A percentile compares a stretch with the other conserved stretches of the same genome.
Conservation (phyloP, 176 grass and related monocot species). For the Musa beccarii region DNA sequence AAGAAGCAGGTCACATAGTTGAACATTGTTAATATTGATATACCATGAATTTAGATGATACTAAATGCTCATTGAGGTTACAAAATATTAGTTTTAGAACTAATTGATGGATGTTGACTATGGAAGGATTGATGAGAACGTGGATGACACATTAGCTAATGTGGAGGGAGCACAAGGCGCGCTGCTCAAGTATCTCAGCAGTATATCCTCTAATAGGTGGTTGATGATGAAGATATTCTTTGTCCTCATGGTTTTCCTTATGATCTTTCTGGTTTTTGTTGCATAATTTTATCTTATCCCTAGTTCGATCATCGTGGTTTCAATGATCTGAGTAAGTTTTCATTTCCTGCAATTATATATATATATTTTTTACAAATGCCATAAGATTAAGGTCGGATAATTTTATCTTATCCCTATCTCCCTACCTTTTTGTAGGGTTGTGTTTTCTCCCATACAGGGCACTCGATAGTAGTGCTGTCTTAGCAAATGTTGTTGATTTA, state of each 20-base stretch:
- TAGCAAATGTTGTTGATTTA: too few species aligned
- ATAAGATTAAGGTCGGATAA: too few species aligned
- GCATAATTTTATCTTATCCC: conserved; percentile 35
- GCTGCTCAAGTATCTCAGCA: conserved; percentile 72
- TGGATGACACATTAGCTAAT: conserved; percentile 67
- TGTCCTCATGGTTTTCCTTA: conserved; percentile 93
- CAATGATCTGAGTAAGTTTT: too few species aligned
- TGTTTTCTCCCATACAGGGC: too few species aligned
- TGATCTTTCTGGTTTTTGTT: conserved; percentile 94
- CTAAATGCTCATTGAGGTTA: background rate
- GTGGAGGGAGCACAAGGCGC: conserved; percentile 80
- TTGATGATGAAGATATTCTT: conserved; percentile 99
- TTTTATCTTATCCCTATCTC: too few species aligned
- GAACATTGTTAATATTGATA: background rate
- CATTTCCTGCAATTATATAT: too few species aligned
- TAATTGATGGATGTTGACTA: background rate
- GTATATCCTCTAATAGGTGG: conserved; percentile 92
- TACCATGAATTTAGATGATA: background rate
- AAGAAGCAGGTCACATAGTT: background rate
- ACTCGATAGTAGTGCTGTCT: too few species aligned
- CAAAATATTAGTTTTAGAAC: background rate
- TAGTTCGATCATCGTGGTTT: too few species aligned
- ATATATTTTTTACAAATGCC: too few species aligned
- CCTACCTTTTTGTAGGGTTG: too few species aligned
- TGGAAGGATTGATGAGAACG: conserved; percentile 88